Conservation (phyloP, 306 rosid genomes). For the Prunus campanulata region DNA sequence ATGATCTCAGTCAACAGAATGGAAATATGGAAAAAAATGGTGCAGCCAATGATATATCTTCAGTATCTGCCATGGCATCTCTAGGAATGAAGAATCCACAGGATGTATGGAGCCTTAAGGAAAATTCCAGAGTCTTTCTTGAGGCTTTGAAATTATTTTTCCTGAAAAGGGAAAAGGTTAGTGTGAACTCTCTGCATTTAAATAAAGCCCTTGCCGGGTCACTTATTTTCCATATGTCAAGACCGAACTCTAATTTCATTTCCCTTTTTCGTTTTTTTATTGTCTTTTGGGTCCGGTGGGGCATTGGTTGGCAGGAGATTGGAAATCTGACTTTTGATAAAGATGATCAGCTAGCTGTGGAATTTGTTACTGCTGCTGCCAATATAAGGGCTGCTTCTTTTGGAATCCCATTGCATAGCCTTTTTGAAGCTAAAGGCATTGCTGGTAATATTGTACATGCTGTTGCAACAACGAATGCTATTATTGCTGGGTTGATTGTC, state of each 20-base stretch:
- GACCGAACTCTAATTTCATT: background rate
- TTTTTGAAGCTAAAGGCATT: slow-evolving; percentile 98
- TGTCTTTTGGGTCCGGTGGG: slow-evolving; percentile 3
- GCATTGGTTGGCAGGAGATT: slow-evolving; percentile 58
- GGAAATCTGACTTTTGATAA: slow-evolving; percentile 91
- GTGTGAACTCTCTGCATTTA: slow-evolving; percentile 22
- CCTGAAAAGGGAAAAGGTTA: slow-evolving; percentile 76
- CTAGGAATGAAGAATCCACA: slow-evolving; percentile 97
- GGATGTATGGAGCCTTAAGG: slow-evolving; percentile 89
- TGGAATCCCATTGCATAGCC: slow-evolving; percentile 90
- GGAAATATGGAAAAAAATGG: slow-evolving; percentile 52
- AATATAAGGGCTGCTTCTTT: slow-evolving; percentile 91
- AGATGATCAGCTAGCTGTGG: slow-evolving; percentile 98
- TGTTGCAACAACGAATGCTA: slow-evolving; percentile 95
- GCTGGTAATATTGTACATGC: slow-evolving; percentile 99
- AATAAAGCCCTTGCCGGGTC: slow-evolving; percentile 13
- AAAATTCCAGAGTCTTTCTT: slow-evolving; percentile 73
- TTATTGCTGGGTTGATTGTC: slow-evolving; percentile 96
- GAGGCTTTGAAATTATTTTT: slow-evolving; percentile 82
- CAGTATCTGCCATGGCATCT: slow-evolving; percentile 83
- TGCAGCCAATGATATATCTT: slow-evolving; percentile 40
- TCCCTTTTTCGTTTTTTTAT: background rate
- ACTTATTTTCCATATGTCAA: slow-evolving; percentile 5
- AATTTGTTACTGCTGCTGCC: slow-evolving; percentile 96
- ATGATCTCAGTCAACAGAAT: slow-evolving; percentile 61